Base-by-base conservation (phyloP, 805 yeast genomes). In the Sugiyamaella valdiviana region DNA sequence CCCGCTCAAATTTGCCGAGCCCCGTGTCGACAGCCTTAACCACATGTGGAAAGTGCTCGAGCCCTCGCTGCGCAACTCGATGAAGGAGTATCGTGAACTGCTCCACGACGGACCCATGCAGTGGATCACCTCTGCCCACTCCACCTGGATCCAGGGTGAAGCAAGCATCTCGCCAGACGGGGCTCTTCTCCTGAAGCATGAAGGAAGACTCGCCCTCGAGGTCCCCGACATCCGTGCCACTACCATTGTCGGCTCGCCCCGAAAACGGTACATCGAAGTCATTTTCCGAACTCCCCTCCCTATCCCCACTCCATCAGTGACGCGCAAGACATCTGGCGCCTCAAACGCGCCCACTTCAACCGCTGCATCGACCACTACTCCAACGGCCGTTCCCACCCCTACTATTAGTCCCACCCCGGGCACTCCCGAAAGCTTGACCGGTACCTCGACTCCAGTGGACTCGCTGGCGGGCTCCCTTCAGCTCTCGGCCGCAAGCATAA, bases 201-300 rank as follows among this genome's bases (percentile, higher is more conserved):
- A 45, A 12, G 49, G 46, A 12, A 21, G 21, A n/a, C 41, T 26
- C 6, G 21, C 22, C 6, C n/a, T 51, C 14, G 39, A 14, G 6
- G 40, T 56, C 35, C 53, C 54, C 6, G 56, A 53, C 29, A 32
- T 57, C 22, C 44, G 57, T n/a, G 16, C 16, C 5, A 45, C 55
- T 26, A 52, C 54, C 6, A 49, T 57, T 6, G 36, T 50, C n/a
- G 52, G 52, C 10, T 43, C 45, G 22, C 50, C 52, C 7, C 39
- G 38, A 9, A 45, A 50, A 39, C 16, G 51, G 12, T 51, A 49
- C 26, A 51, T 57, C 19, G 60, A 57, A 48, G 24, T 57, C 5
- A 35, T 55, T 15, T 16, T 53, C 4, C 57, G 48, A 9, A 26
- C 32, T 4, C 32, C 32, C 32, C 32, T 26, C 9, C 14, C 32